Percentiles rank a stretch among this genome's conserved stretches.
phyloP scores from a whole-genome alignment of 2,329 filamentous ascomycete species.

The Epichloe coenophiala region DNA sequence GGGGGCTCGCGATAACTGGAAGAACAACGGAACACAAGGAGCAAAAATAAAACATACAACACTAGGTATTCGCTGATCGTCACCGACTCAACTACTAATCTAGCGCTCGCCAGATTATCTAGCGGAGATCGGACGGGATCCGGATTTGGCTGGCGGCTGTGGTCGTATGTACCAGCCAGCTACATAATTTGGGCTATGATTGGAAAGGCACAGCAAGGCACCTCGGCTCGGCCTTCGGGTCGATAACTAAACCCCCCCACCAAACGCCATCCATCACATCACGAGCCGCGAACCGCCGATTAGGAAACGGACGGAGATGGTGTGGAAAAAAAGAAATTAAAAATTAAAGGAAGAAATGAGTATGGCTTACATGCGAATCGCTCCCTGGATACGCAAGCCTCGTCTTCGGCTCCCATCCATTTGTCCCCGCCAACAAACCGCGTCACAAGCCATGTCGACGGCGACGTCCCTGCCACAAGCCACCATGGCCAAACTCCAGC shows the following conservation, averaged over 20 bases:
- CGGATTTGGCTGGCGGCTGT: constrained; percentile 8
- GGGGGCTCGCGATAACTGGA: background rate
- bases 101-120: constrained; percentile 9
- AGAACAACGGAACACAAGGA: background rate
- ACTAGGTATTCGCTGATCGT: constrained; percentile 7
- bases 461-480: constrained; percentile 6
- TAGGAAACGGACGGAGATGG: too few species aligned
- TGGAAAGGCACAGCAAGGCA: background rate
- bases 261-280: background rate
- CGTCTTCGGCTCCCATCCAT: background rate
- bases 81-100: background rate
- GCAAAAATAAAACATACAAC: background rate
- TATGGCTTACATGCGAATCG: background rate
- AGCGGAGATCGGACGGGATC: constrained; percentile 10
- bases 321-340: too few species aligned
- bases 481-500: constrained; percentile 16
- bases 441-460: constrained; percentile 1
- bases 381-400: background rate
- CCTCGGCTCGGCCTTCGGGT: background rate
- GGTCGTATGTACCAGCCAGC: constrained; percentile 8
- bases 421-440: background rate
- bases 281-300: too few species aligned
- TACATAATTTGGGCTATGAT: too few species aligned
- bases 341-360: background rate
- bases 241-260: background rate